Evolutionary conservation across 805 yeast species (phyloP).

Genomic region (Wickerhamiella parazyma): DNA sequence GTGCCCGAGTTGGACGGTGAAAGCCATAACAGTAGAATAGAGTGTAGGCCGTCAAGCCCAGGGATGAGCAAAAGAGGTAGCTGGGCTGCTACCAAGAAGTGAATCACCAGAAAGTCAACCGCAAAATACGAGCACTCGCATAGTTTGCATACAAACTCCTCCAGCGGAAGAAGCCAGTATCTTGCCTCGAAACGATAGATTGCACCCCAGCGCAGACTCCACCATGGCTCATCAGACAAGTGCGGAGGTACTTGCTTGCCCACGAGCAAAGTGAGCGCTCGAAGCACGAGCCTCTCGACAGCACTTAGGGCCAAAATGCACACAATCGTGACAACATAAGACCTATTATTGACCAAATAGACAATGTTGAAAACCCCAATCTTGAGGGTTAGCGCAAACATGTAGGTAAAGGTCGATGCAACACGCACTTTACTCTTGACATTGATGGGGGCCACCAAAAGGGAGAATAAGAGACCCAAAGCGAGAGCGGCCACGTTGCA

Average conservation of each 20-base stretch:
- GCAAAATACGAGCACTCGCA: slow-evolving; percentile 82
- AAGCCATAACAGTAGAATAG: slow-evolving; percentile 90
- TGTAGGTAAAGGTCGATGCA: slow-evolving; percentile 34
- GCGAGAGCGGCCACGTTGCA: background rate
- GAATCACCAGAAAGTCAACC: slow-evolving; percentile 82
- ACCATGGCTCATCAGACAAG: slow-evolving; percentile 60
- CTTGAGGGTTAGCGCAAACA: slow-evolving; percentile 39
- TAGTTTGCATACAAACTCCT: slow-evolving; percentile 69
- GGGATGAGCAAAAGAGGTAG: slow-evolving; percentile 72
- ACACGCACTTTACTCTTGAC: background rate
- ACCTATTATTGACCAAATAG: slow-evolving; percentile 58
- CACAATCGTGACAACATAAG: slow-evolving; percentile 42
- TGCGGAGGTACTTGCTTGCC: slow-evolving; percentile 49
- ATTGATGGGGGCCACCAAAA: background rate
- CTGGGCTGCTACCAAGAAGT: slow-evolving; percentile 62
- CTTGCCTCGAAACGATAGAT: slow-evolving; percentile 60
- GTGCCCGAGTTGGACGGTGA: slow-evolving; percentile 75
- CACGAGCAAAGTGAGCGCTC: slow-evolving; percentile 34
- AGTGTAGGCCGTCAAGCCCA: slow-evolving; percentile 77
- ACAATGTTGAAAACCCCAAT: slow-evolving; percentile 45
- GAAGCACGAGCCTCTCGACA: slow-evolving; percentile 46
- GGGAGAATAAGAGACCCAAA: background rate
- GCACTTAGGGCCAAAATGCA: slow-evolving; percentile 46
- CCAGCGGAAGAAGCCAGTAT: slow-evolving; percentile 70
- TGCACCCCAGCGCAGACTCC: slow-evolving; percentile 36